Evolutionary conservation across 1,284 basidiomycete species (phyloP), one percentile per base, ranked within the genome.

Genomic region (Austroboletus olivaceoglutinosus): DNA sequence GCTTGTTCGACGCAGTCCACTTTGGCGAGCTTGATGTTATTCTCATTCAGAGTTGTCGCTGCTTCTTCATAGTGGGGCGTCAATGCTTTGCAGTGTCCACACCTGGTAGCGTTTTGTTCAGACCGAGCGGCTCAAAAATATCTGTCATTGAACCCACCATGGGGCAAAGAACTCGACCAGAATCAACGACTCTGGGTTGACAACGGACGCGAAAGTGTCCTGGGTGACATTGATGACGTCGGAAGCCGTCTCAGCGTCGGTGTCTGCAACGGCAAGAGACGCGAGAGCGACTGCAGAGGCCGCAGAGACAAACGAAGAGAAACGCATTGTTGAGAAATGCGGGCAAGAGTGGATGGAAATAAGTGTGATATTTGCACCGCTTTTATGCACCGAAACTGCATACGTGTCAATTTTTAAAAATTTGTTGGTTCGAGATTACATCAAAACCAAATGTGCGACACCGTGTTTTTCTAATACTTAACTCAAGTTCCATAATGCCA

Each of bases 161-260:
- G 92, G 92, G 33, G 92, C 93, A 69, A 90, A 96, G 84, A 95
- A 98, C 79, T 99, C 96, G 61, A 98, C 91, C 42, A 99, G 82
- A 58, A 95, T 86, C 56, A 98, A 76, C 37, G 86, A 70, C 65
- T 92, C 89, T 11, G 77, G 72, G 57, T 80, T 75, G 56, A 96
- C 84, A 53, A 81, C 73, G 29, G 79, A 72, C 59, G 86, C 78
- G 70, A 98, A 98, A 67, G 78, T 84, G 61, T 75, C 70, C 44
- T 83, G 70, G 37, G 83, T 90, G 58, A 97, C 75, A 66, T 75
- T 84, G 53, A 94, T 58, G 58, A 98, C 93, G 71, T 98, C 92
- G n/a, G 89, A 91, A 45, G 74, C 71, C 36, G 72, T 74, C 43
- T 72, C 71, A 7, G 81, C 76, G 45, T 80, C 82, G 42, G 78